These are phyloP conservation scores for Dissophora ornata DNA, from an alignment of 192 early-diverging fungal species.

Conservation along the genomic window DNA sequence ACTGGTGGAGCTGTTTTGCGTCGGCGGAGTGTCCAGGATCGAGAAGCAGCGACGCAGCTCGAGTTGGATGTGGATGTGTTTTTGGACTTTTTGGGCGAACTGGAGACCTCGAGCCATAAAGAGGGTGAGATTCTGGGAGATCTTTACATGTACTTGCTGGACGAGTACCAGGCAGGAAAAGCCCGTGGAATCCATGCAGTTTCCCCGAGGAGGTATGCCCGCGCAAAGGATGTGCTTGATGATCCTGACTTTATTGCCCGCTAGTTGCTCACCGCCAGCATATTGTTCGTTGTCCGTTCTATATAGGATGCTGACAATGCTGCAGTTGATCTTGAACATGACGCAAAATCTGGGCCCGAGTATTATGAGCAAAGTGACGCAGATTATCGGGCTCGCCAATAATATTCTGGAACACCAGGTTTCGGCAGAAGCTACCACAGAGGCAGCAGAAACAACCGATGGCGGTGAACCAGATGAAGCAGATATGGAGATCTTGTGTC, in stretches of 20 bases:
- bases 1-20: conserved; percentile 64
- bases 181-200: conserved; percentile 37
- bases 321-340: conserved; percentile 72
- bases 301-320: conserved; percentile 66
- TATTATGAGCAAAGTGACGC: conserved; percentile 77
- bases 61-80: conserved; percentile 71
- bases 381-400: conserved; percentile 79
- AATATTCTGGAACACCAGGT: conserved; percentile 69
- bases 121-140: conserved; percentile 72
- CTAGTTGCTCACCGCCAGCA: too few relatives aligned
- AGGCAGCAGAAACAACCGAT: conserved; percentile 13
- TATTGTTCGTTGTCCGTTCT: neutral
- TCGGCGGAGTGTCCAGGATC: conserved; percentile 44
- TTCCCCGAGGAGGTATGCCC: conserved; percentile 60
- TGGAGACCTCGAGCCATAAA: conserved; percentile 54
- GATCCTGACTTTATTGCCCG: too few relatives aligned
- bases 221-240: neutral
- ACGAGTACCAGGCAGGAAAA: conserved; percentile 72
- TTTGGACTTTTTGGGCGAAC: conserved; percentile 68
- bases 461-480: conserved; percentile 57
- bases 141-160: conserved; percentile 80
- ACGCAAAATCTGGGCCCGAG: conserved; percentile 78
- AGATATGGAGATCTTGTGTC: conserved; percentile 64
- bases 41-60: conserved; percentile 48
- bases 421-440: neutral